Evolutionary conservation across 2,329 filamentous ascomycete species (phyloP).

Genomic region (Monilinia fructigena): DNA sequence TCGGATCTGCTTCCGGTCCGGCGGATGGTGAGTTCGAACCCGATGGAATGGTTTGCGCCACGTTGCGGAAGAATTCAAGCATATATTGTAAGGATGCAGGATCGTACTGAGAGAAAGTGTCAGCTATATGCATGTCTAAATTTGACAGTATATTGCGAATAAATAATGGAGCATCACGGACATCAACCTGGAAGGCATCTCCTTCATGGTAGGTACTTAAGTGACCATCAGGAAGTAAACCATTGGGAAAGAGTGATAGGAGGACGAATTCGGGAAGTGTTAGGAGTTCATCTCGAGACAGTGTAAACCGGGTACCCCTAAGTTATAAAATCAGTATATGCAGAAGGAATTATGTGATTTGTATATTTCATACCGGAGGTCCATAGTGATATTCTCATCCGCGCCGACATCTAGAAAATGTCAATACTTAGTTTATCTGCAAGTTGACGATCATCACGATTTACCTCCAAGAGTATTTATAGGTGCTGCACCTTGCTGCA

Average conservation of each 20-base stretch:
- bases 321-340: slow-evolving; percentile 37
- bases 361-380: slow-evolving; percentile 70
- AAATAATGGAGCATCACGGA: slow-evolving; percentile 55
- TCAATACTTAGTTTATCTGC: slow-evolving; percentile 22
- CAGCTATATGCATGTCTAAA: slow-evolving; percentile 46
- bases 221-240: slow-evolving; percentile 94
- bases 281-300: slow-evolving; percentile 91
- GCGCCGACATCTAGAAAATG: slow-evolving; percentile 66
- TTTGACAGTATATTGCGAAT: slow-evolving; percentile 39
- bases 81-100: slow-evolving; percentile 96
- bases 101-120: slow-evolving; percentile 72
- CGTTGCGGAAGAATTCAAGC: slow-evolving; percentile 95
- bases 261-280: slow-evolving; percentile 97
- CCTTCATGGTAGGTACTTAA: slow-evolving; percentile 90
- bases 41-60: slow-evolving; percentile 91
- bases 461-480: slow-evolving; percentile 85
- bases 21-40: slow-evolving; percentile 65
- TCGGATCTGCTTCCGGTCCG: slow-evolving; percentile 62
- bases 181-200: slow-evolving; percentile 95
- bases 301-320: slow-evolving; percentile 88
- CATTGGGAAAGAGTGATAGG: slow-evolving; percentile 95
- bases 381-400: slow-evolving; percentile 93
- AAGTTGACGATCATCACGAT: slow-evolving; percentile 32
- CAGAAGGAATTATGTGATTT: slow-evolving; percentile 20
- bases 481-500: slow-evolving; percentile 84